Evolutionary conservation across 768 basidiomycete genomes (phyloP).

Genomic region (Mycena haematopus): DNA sequence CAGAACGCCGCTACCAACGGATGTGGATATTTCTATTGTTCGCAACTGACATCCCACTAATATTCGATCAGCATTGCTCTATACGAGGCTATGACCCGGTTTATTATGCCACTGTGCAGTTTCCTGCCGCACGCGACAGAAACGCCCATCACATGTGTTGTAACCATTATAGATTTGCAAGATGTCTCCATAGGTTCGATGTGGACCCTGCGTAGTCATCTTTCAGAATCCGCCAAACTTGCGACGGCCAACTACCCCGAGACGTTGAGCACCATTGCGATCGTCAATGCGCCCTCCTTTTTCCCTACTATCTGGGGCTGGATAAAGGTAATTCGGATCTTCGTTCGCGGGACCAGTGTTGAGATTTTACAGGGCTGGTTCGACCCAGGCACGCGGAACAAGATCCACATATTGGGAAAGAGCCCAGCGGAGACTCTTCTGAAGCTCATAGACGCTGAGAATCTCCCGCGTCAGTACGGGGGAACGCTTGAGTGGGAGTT

Average conservation of each 20-base stretch:
- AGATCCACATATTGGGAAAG: constrained; percentile 76
- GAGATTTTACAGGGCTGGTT: constrained; percentile 64
- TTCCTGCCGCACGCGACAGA: constrained; percentile 60
- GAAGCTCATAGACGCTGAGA: constrained; percentile 48
- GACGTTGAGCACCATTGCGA: constrained; percentile 66
- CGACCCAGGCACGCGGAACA: constrained; percentile 77
- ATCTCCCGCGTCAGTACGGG: constrained; percentile 75
- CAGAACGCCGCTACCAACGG: constrained; percentile 66
- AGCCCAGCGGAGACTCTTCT: constrained; percentile 60
- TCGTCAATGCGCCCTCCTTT: constrained; percentile 84
- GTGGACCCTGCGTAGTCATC: constrained; percentile 74
- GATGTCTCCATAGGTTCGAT: constrained; percentile 64
- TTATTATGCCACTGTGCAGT: constrained; percentile 69
- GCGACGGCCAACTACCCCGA: constrained; percentile 87
- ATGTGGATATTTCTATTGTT: constrained; percentile 56
- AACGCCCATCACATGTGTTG: constrained; percentile 65
- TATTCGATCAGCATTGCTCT: constrained; percentile 57
- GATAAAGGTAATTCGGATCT: constrained; percentile 63
- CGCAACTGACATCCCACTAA: background rate
- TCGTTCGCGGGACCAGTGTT: background rate
- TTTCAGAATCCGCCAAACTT: constrained; percentile 76
- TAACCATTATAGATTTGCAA: constrained; percentile 77
- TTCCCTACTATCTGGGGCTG: constrained; percentile 86
- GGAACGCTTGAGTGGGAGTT: constrained; percentile 77
- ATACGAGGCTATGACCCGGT: constrained; percentile 71